phyloP scores from a whole-genome alignment of 345 rosid genomes.

The Acer saccharum region DNA sequence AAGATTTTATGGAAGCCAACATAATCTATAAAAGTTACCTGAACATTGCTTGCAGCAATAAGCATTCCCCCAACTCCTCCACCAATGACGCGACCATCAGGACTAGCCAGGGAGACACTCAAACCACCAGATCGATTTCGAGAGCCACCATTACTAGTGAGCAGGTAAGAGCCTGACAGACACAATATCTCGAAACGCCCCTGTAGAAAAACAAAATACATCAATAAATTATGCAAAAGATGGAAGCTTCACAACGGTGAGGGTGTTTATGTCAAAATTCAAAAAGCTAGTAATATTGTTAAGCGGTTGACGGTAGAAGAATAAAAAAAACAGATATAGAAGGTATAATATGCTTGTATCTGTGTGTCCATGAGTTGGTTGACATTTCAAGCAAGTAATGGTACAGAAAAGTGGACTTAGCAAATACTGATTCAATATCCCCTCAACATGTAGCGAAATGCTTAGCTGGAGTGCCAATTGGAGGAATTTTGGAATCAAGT shows the following conservation, averaged over 20 bases:
- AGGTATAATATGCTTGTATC: not conserved
- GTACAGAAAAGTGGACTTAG: not conserved
- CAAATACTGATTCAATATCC: not conserved
- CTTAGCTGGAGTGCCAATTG: not conserved
- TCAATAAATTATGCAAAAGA: slow-evolving; percentile 14
- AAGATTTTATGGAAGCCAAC: not conserved
- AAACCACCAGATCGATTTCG: slow-evolving; percentile 70
- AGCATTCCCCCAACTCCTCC: slow-evolving; percentile 93
- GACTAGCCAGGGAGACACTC: slow-evolving; percentile 89
- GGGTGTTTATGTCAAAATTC: not conserved
- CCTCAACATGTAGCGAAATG: not conserved
- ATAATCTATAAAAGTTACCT: not conserved
- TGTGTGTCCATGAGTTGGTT: not conserved
- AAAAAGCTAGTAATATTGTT: not conserved
- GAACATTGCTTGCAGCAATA: slow-evolving; percentile 87
- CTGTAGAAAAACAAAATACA: slow-evolving; percentile 40
- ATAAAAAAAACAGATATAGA: not conserved
- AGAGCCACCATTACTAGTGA: slow-evolving; percentile 46
- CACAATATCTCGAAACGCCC: slow-evolving; percentile 90
- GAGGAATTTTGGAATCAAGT: not conserved
- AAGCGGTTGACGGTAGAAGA: not conserved
- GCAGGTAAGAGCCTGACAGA: slow-evolving; percentile 73
- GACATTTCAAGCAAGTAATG: not conserved
- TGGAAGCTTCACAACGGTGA: not conserved
- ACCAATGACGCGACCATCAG: slow-evolving; percentile 93